These are phyloP conservation scores for Rhododendron kiyosumense DNA, from an alignment of 148 eudicot species.

Conservation along the genomic window DNA sequence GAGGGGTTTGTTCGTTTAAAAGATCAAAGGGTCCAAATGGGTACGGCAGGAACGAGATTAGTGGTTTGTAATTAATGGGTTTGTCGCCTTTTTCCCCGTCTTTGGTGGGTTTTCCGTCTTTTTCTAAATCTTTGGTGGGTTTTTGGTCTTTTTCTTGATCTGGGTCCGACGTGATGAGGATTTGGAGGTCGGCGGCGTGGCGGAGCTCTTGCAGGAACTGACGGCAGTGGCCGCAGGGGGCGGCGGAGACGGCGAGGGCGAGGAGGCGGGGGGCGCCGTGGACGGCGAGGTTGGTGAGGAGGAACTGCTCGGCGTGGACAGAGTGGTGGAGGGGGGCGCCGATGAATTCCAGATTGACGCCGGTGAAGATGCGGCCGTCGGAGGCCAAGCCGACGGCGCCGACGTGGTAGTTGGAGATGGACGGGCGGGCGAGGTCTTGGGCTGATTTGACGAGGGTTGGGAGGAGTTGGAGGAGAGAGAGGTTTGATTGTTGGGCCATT, in stretches of 20 bases:
- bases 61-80: constrained; percentile 28
- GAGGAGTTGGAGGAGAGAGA: constrained; percentile 52
- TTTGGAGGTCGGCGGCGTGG: constrained; percentile 42
- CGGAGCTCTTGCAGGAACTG: constrained; percentile 88
- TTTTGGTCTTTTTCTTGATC: not conserved
- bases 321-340: constrained; percentile 78
- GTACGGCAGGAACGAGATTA: constrained; percentile 40
- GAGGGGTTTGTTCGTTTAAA: constrained; percentile 45
- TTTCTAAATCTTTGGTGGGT: not conserved
- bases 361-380: constrained; percentile 80
- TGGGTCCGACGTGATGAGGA: constrained; percentile 27
- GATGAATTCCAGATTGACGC: constrained; percentile 81
- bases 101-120: not conserved
- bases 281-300: constrained; percentile 49
- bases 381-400: constrained; percentile 64
- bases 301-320: constrained; percentile 90
- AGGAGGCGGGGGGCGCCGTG: constrained; percentile 37
- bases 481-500: constrained; percentile 37
- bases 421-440: constrained; percentile 49
- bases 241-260: constrained; percentile 68
- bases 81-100: not conserved
- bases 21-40: constrained; percentile 75
- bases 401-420: constrained; percentile 68
- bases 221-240: constrained; percentile 98
- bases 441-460: constrained; percentile 52